These are phyloP conservation scores for Talaromyces sp. DNA, from an alignment of 2,329 filamentous ascomycete genomes.

Conservation along the genomic window DNA sequence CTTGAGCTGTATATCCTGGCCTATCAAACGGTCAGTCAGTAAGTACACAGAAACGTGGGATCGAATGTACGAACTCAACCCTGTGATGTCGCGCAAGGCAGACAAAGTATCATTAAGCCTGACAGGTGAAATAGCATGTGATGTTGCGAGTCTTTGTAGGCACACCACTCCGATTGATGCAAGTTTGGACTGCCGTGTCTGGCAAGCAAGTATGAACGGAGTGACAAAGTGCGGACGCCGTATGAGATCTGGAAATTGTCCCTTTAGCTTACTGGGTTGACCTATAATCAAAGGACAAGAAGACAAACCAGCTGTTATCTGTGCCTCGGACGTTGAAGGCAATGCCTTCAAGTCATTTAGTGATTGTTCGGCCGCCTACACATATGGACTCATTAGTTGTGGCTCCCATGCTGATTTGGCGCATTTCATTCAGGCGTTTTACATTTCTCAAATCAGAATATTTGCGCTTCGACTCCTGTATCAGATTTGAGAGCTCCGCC, in stretches of 20 bases:
- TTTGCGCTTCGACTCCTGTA: constrained; percentile 94
- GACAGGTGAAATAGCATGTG: constrained; percentile 69
- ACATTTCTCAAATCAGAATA: constrained; percentile 79
- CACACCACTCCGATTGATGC: constrained; percentile 82
- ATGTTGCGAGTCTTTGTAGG: constrained; percentile 80
- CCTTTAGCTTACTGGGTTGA: constrained; percentile 6
- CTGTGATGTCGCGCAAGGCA: constrained; percentile 76
- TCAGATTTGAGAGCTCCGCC: constrained; percentile 81
- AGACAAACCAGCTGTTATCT: constrained; percentile 62
- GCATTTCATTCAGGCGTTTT: constrained; percentile 12
- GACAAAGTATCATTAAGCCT: constrained; percentile 82
- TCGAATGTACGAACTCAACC: constrained; percentile 51
- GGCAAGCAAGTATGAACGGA: constrained; percentile 89
- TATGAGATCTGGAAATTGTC: constrained; percentile 62
- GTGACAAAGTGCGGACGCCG: constrained; percentile 79
- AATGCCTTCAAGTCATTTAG: constrained; percentile 80
- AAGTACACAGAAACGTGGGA: constrained; percentile 27
- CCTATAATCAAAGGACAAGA: constrained; percentile 4
- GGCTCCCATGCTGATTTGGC: constrained; percentile 17
- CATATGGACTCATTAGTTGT: constrained; percentile 18
- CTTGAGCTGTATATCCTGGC: constrained; percentile 88
- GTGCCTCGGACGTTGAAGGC: constrained; percentile 67
- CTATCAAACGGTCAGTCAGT: constrained; percentile 38
- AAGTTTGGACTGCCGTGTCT: constrained; percentile 84
- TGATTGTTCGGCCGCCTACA: constrained; percentile 84